A percentile compares a stretch with the other conserved stretches of the same genome.
Evolutionary conservation across 306 rosid species (phyloP).

Genomic region (Amphicarpaea edgeworthii): DNA sequence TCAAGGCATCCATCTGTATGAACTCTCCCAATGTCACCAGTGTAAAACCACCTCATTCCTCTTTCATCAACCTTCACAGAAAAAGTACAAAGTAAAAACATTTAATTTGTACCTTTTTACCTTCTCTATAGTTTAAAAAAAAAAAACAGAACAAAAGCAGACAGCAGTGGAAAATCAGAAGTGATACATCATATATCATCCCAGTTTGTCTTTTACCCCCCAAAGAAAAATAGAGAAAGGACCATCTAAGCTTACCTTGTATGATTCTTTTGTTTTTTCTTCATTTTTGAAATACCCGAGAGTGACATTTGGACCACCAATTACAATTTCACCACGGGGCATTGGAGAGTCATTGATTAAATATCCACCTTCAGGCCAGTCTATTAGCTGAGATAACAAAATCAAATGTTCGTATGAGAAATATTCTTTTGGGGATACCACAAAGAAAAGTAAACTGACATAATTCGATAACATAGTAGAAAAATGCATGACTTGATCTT

Average conservation of each 20-base stretch:
- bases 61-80: conserved; percentile 74
- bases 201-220: background rate
- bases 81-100: conserved; percentile 11
- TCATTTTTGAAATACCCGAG: conserved; percentile 90
- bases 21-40: conserved; percentile 86
- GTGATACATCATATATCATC: background rate
- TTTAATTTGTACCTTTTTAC: background rate
- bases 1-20: conserved; percentile 91
- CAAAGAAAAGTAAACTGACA: background rate
- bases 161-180: conserved; percentile 8
- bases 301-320: conserved; percentile 94
- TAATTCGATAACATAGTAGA: background rate
- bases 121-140: background rate
- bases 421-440: background rate
- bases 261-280: conserved; percentile 82
- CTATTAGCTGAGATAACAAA: conserved; percentile 61
- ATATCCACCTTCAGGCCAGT: conserved; percentile 95
- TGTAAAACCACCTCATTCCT: conserved; percentile 92
- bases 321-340: conserved; percentile 91
- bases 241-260: conserved; percentile 61
- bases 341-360: conserved; percentile 66
- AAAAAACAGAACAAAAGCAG: background rate
- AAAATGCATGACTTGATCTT: background rate
- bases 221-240: background rate
- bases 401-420: conserved; percentile 32